phyloP scores from a whole-genome alignment of 2,329 filamentous ascomycete species.

The Cladosporium sp. region DNA sequence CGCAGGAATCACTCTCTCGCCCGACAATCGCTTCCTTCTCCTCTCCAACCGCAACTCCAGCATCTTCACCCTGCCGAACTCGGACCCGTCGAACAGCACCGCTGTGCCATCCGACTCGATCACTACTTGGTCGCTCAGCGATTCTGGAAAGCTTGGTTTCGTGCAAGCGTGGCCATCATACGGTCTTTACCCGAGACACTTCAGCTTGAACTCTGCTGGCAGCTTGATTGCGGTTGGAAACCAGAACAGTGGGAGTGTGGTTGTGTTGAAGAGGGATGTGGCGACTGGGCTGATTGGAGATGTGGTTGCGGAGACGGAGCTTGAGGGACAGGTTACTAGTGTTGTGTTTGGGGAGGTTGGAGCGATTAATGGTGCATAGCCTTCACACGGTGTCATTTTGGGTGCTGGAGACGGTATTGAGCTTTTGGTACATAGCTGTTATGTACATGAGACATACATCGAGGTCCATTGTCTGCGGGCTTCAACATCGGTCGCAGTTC shows the following conservation, averaged over 20 bases:
- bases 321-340: constrained; percentile 33
- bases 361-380: constrained; percentile 1
- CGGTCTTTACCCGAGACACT: constrained; percentile 63
- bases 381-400: no score
- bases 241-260: constrained; percentile 58
- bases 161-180: constrained; percentile 59
- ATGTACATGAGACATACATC: no score
- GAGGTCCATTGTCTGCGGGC: no score
- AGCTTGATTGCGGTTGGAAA: constrained; percentile 62
- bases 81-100: constrained; percentile 33
- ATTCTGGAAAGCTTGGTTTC: constrained; percentile 53
- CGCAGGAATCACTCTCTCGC: constrained; percentile 51
- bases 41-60: constrained; percentile 65
- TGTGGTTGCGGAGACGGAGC: constrained; percentile 19
- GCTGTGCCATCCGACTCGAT: constrained; percentile 53
- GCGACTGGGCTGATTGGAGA: constrained; percentile 46
- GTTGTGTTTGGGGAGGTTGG: constrained; percentile 24
- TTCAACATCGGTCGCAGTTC: no score
- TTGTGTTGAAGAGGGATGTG: constrained; percentile 58
- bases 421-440: no score
- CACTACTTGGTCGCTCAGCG: constrained; percentile 57
- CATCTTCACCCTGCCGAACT: constrained; percentile 47
- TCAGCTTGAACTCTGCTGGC: constrained; percentile 62
- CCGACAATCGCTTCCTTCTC: constrained; percentile 57
- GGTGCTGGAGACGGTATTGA: no score